phyloP scores from a whole-genome alignment of 208 protist genomes.

The Crithidia acanthocephali region DNA sequence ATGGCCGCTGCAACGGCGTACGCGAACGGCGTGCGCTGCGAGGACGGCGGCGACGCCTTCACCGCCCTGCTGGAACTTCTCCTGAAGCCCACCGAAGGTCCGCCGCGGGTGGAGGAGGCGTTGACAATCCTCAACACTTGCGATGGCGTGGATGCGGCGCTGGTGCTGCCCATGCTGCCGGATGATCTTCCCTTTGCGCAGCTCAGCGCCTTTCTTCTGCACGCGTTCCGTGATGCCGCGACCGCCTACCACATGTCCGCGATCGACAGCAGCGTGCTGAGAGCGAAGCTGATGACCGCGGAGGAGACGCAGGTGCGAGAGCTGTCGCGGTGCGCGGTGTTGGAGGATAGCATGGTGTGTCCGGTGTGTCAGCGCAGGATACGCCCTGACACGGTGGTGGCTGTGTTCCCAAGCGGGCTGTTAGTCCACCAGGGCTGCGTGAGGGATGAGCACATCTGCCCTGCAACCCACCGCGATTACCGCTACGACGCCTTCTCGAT shows the following conservation, averaged over 20 bases:
- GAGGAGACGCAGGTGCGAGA: constrained; percentile 35
- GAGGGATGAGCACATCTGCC: constrained; percentile 54
- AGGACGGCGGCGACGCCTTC: constrained; percentile 45
- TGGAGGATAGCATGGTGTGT: constrained; percentile 46
- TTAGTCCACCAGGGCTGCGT: constrained; percentile 74
- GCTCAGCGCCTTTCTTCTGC: constrained; percentile 55
- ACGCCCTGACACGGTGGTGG: constrained; percentile 59
- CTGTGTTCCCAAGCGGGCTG: constrained; percentile 66
- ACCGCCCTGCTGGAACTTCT: constrained; percentile 52
- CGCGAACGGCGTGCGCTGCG: constrained; percentile 36
- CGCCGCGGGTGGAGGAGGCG: constrained; percentile 39
- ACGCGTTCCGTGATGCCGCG: constrained; percentile 43
- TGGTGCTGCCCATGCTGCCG: constrained; percentile 69
- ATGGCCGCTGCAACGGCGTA: constrained; percentile 59
- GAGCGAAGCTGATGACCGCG: constrained; percentile 26
- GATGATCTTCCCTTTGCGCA: constrained; percentile 46
- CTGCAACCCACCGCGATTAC: constrained; percentile 41
- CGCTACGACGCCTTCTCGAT: constrained; percentile 31
- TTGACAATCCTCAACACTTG: constrained; percentile 51
- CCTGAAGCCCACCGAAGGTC: constrained; percentile 9
- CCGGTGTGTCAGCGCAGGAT: constrained; percentile 65
- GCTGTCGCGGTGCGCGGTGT: constrained; percentile 25
- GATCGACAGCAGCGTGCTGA: constrained; percentile 42
- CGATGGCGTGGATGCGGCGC: constrained; percentile 45
- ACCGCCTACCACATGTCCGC: constrained; percentile 37